Base-by-base conservation (phyloP, 2,329 filamentous ascomycete genomes). In the Colletotrichum sojae region DNA sequence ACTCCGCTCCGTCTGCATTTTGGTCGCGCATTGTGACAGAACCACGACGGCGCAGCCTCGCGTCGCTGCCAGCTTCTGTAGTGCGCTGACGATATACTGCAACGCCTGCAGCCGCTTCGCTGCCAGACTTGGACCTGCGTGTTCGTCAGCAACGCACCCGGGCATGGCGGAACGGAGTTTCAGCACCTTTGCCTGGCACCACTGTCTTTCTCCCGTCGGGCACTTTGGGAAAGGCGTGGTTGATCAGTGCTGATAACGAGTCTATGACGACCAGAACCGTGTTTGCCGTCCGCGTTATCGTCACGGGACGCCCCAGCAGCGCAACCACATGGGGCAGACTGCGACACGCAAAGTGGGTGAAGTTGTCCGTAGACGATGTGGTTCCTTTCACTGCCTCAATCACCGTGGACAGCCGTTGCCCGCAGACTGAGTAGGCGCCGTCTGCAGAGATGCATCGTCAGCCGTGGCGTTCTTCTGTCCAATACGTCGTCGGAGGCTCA, bases 21-120 rank as follows among this genome's bases (percentile, higher is more conserved):
- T 92, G n/a, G 94, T 97, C 49, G 91, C 92, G 68, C 92, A 94
- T 77, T 97, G 94, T 45, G 91, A 94, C 56, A 94, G 85, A 20
- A 96, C 78, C 3, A 97, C 83, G 49, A 97, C 84, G 25, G 94
- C 92, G 60, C 95, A 85, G 74, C 93, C 88, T 71, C 89, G 88
- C 36, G 91, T 88, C 12, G 91, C 90, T 5, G 95, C 94, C 12
- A 97, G 85, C 74, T 91, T 95, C 70, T 91, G 88, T 12, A 98
- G 81, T 4, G 91, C 88, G 66, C 88, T 90, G 69, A 94, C 89
- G 31, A 97, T 85, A 66, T 84, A 85, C 73, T 90, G 88, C 6
- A 91, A 80, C 62, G 83, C 84, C 75, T 86, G 87, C 13, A 85
- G 76, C 45, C 86, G 81, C 72, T 83, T 85, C 10, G 80, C 75